Base-by-base conservation (phyloP, 176 grass and related monocot species). In the Elaeis guineensis region DNA sequence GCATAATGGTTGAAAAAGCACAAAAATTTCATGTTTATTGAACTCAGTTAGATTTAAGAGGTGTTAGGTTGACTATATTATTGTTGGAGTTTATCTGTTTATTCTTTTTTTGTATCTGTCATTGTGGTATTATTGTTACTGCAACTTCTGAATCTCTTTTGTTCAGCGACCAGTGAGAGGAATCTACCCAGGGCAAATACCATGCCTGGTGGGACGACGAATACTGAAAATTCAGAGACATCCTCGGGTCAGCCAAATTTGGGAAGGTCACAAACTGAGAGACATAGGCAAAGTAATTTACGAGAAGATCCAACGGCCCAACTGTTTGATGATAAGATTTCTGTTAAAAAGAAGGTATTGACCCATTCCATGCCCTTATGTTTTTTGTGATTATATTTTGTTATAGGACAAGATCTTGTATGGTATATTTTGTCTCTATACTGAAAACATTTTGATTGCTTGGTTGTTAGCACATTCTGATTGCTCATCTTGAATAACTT, bases 301-400 rank as follows among this genome's bases (percentile, higher is more conserved):
- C 71, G 26, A 19, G 26, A 72, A 57, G 81, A 91, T 57, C 84
- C 93, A 71, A 22, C 84, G 57, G 70, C 65, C 52, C 84, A 92
- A 76, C 59, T 97, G 57, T 70, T 92, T 22, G 78, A 84, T 74
- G 93, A 89, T 61, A 89, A 72, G 35, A 79, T 97, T 62, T 75
- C 92, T 59, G 35, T 65, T 39, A 97, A 57, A 61, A 84, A 89
- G 72, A 98, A 89, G 84, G 93, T 95, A 66, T 17, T 17, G 24
- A 56, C 59, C 20, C 35, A 44, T 44, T 61, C 32, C 11, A 44
- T 44, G 35, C 35, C 9, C 35, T 12, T 44, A 44, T 44, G 8
- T 44, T 12, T 44, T 35, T 12, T 2, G 9, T 12, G 35, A 12
- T 44, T 44, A 44, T 44, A 44, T 44, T 44, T 12, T 44, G 11